Evolutionary conservation across 148 eudicot species (phyloP).

Genomic region (Diospyros kaki): DNA sequence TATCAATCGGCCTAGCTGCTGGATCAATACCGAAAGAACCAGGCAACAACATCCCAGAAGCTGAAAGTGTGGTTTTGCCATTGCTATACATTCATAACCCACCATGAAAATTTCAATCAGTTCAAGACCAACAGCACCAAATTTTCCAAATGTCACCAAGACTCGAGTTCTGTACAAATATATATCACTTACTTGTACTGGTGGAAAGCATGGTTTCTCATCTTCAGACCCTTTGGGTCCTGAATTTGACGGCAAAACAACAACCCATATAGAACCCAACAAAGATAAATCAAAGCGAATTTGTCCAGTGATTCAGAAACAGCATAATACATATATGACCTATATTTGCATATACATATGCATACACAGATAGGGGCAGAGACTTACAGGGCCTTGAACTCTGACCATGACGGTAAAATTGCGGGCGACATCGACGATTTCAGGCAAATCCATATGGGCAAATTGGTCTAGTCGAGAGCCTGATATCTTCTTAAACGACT

Average conservation of each 20-base stretch:
- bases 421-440: slow-evolving; percentile 68
- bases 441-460: slow-evolving; percentile 56
- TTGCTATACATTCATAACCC: slow-evolving; percentile 37
- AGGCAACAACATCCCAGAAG: slow-evolving; percentile 79
- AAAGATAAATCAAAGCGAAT: too few species aligned
- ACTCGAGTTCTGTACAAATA: not conserved
- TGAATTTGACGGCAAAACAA: slow-evolving; percentile 24
- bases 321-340: not conserved
- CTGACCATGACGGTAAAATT: slow-evolving; percentile 69
- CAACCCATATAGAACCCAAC: not conserved
- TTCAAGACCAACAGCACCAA: not conserved
- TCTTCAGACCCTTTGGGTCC: slow-evolving; percentile 96
- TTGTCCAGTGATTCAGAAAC: not conserved
- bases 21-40: slow-evolving; percentile 23
- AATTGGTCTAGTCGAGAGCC: not conserved
- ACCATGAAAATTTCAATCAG: not conserved
- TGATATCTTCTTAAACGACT: not conserved
- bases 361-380: slow-evolving; percentile 6
- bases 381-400: slow-evolving; percentile 75
- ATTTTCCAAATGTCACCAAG: not conserved
- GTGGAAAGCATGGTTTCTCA: slow-evolving; percentile 89
- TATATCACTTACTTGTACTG: slow-evolving; percentile 53
- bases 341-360: not conserved
- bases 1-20: slow-evolving; percentile 9
- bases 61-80: slow-evolving; percentile 81